A percentile compares a stretch with the other conserved stretches of the same genome.
phyloP scores from a whole-genome alignment of 768 basidiomycete genomes.

The Lactarius indigo region DNA sequence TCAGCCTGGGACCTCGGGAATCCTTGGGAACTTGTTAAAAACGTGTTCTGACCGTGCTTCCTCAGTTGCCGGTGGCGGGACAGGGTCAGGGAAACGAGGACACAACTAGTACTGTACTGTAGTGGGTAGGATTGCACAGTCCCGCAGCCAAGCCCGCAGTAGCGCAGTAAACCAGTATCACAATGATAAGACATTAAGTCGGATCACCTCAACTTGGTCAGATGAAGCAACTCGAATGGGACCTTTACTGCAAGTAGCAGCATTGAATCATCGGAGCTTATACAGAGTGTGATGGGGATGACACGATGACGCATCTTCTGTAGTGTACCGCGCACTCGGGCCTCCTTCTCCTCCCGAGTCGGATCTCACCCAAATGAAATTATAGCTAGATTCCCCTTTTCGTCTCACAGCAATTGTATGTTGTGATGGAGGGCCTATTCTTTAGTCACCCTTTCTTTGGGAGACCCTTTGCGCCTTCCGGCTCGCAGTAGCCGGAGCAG shows the following conservation, averaged over 20 bases:
- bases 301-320: neutral
- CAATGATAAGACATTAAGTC: neutral
- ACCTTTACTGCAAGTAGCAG: neutral
- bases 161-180: neutral
- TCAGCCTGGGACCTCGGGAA: neutral
- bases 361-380: neutral
- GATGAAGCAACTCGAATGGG: neutral
- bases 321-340: neutral
- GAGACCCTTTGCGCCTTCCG: neutral
- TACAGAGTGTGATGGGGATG: neutral
- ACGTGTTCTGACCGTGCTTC: too few relatives aligned
- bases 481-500: too few relatives aligned
- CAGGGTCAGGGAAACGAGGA: neutral
- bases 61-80: neutral
- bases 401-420: neutral
- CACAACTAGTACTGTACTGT: neutral
- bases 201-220: neutral
- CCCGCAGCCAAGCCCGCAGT: neutral
- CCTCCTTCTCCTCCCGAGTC: neutral
- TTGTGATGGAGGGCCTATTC: neutral
- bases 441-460: too few relatives aligned
- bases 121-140: neutral
- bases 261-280: neutral
- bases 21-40: neutral
- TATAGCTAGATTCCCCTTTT: neutral